These are phyloP conservation scores for Linnemannia exigua DNA, from an alignment of 192 early-diverging fungal species.

Conservation along the genomic window DNA sequence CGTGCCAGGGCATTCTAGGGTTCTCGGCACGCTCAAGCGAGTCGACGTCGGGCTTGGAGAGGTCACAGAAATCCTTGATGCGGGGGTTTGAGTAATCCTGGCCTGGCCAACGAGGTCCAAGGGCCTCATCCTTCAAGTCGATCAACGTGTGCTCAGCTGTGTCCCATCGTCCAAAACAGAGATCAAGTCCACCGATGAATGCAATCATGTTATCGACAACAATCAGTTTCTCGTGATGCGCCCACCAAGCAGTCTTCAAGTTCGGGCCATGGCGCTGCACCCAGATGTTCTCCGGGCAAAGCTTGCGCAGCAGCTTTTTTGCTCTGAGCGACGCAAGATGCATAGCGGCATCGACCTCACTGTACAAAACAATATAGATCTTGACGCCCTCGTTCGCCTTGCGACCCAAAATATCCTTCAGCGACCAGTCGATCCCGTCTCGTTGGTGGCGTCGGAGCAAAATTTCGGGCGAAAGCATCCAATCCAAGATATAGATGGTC, in stretches of 20 bases:
- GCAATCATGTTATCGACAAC: slow-evolving; percentile 84
- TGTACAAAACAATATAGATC: slow-evolving; percentile 88
- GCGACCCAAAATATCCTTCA: slow-evolving; percentile 80
- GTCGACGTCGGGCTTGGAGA: slow-evolving; percentile 66
- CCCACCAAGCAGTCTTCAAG: slow-evolving; percentile 81
- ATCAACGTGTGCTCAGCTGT: slow-evolving; percentile 78
- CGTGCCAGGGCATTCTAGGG: slow-evolving; percentile 91
- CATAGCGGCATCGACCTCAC: slow-evolving; percentile 82
- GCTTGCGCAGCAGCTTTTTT: slow-evolving; percentile 74
- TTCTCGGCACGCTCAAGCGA: slow-evolving; percentile 62
- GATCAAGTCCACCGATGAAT: slow-evolving; percentile 87
- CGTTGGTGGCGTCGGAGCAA: slow-evolving; percentile 76
- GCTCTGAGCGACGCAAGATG: slow-evolving; percentile 79
- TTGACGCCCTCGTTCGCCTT: slow-evolving; percentile 88
- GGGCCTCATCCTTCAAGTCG: slow-evolving; percentile 67
- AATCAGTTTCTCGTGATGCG: slow-evolving; percentile 86
- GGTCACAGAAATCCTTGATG: slow-evolving; percentile 77
- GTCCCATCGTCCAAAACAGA: slow-evolving; percentile 90
- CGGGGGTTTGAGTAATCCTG: slow-evolving; percentile 91
- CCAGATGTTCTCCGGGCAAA: slow-evolving; percentile 79
- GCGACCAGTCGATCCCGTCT: slow-evolving; percentile 74
- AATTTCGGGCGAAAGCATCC: slow-evolving; percentile 82
- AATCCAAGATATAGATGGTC: slow-evolving; percentile 80
- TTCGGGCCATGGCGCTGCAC: slow-evolving; percentile 84
- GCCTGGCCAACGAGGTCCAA: slow-evolving; percentile 65